These are phyloP conservation scores for Endotrypanum monterogeii DNA, from an alignment of 208 protist genomes.

Conservation along the genomic window DNA sequence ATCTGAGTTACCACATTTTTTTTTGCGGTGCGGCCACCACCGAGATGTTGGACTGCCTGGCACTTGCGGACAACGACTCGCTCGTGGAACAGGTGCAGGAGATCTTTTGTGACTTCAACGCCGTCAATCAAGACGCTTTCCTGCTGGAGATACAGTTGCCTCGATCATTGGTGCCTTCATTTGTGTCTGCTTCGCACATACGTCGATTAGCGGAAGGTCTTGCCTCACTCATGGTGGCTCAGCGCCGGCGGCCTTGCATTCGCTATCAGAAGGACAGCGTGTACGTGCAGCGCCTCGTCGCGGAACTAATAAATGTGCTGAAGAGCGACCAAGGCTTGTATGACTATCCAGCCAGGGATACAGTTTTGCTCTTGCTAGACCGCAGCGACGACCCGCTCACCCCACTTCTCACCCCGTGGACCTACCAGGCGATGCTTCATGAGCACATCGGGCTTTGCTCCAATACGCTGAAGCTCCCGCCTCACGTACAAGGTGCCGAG, in stretches of 20 bases:
- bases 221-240: constrained; percentile 75
- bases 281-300: constrained; percentile 68
- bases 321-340: constrained; percentile 85
- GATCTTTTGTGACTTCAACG: constrained; percentile 95
- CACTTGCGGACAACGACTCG: constrained; percentile 92
- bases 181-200: constrained; percentile 34
- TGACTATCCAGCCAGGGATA: constrained; percentile 77
- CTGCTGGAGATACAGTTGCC: constrained; percentile 52
- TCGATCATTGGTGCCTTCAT: constrained; percentile 41
- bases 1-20: constrained; percentile 76
- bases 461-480: constrained; percentile 84
- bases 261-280: constrained; percentile 71
- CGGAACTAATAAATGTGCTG: constrained; percentile 71
- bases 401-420: constrained; percentile 98
- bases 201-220: constrained; percentile 71
- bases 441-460: constrained; percentile 96
- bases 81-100: constrained; percentile 94
- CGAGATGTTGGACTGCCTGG: constrained; percentile 90
- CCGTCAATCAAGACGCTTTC: constrained; percentile 90
- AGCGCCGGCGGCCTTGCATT: constrained; percentile 64
- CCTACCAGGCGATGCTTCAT: constrained; percentile 99
- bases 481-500: constrained; percentile 39
- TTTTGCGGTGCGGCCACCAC: constrained; percentile 91
- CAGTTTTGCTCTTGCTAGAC: constrained; percentile 80
- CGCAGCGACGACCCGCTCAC: constrained; percentile 95